Evolutionary conservation across 768 basidiomycete species (phyloP).

Genomic region (Boletus eberwhitei): DNA sequence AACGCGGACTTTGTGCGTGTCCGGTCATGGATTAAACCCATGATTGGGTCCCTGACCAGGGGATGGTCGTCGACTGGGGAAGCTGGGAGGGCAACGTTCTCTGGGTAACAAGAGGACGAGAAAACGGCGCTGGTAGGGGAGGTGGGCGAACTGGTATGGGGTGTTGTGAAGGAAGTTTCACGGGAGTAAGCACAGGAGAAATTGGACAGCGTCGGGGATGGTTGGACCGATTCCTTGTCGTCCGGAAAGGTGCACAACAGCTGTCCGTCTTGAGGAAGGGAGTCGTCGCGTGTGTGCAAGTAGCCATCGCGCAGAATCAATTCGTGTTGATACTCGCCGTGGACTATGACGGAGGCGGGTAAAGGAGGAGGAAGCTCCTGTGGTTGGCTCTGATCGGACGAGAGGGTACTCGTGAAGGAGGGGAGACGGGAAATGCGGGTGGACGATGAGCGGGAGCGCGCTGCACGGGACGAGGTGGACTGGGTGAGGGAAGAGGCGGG

Average conservation of each 20-base stretch:
- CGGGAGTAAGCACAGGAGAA: constrained; percentile 28
- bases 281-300: constrained; percentile 17
- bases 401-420: constrained; percentile 33
- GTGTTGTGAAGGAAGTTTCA: constrained; percentile 25
- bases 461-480: constrained; percentile 24
- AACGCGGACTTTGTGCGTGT: not conserved
- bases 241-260: constrained; percentile 13
- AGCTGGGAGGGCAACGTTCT: constrained; percentile 25
- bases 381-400: constrained; percentile 31
- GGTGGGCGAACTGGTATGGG: constrained; percentile 18
- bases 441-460: constrained; percentile 32
- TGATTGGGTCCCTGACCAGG: not conserved
- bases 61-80: constrained; percentile 18
- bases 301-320: constrained; percentile 18
- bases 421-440: constrained; percentile 31
- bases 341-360: constrained; percentile 31
- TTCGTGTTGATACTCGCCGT: constrained; percentile 29
- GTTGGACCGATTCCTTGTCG: constrained; percentile 27
- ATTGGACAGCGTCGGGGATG: constrained; percentile 27
- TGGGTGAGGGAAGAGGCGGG: constrained; percentile 27
- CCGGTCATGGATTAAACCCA: not conserved
- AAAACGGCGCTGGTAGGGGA: constrained; percentile 24
- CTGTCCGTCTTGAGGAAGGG: constrained; percentile 10
- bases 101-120: constrained; percentile 16
- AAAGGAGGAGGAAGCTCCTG: constrained; percentile 24